Base-by-base conservation (phyloP, 257 asterid genomes). In the Penstemon eatonii region DNA sequence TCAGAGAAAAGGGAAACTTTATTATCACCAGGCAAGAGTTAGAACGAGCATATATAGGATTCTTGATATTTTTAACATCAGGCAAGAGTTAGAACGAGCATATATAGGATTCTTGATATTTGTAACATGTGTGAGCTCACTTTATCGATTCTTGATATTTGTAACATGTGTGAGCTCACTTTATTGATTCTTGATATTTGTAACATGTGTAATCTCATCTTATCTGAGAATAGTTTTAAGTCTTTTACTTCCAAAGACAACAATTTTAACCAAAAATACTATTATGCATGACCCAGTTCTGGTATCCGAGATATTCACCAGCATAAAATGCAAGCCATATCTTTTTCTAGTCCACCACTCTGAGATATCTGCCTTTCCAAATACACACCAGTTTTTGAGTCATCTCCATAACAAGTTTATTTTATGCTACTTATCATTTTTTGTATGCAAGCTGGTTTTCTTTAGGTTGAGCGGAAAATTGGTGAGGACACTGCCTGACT, bases 11-110 rank as follows among this genome's bases (percentile, higher is more conserved):
- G 99, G 79, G 70, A 55, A 70, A 70, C 65, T 63, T 70, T 78
- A 76, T 76, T 91, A 73, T 79, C 95, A 74, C 96, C 97, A 81
- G 99, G 99, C 81, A 82, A 65, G 86, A 42, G 71, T 68, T 51
- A 44, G 58, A 60, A 53, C 47, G 50, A 69, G 49, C 56, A 15
- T 66, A 44, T 49, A 47, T 33, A 50, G 54, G 51, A 56, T 8
- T 56, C 67, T 9, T 65, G 50, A 65, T 52, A 47, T 47, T 65
- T 46, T 13, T 46, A 54, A 52, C 74, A 60, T 60, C 97, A 81
- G 99, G 99, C 81, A 82, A 65, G 86, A 42, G 71, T 68, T 51
- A 44, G 58, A 60, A 53, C 47, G 50, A 69, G 49, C 56, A 15
- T 66, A 44, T 49, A 47, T 33, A 50, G 54, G 51, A 56, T 8